phyloP scores from a whole-genome alignment of 306 rosid genomes.

The Astragalus glycyphyllos region DNA sequence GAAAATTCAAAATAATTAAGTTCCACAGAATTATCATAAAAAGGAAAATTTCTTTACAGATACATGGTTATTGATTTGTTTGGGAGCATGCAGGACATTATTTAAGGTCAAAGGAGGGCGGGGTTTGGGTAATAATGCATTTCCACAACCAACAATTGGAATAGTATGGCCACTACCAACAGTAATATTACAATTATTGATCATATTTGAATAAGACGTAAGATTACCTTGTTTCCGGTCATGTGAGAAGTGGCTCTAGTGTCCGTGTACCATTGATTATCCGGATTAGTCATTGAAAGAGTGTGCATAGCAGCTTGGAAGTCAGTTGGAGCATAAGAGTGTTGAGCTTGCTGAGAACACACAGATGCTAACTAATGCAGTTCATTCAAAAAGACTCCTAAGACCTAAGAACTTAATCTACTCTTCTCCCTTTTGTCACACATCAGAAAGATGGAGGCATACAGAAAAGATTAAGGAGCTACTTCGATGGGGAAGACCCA shows the following conservation, averaged over 20 bases:
- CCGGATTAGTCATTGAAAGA: neutral
- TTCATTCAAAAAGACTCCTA: no score
- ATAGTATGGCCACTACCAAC: neutral
- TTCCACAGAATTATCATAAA: no score
- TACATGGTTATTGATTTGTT: neutral
- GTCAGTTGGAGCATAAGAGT: neutral
- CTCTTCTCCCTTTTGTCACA: no score
- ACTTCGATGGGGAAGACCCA: no score
- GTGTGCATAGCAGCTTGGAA: neutral
- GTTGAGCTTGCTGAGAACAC: neutral
- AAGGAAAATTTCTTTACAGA: neutral
- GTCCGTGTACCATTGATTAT: conserved; percentile 3
- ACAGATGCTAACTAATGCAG: no score
- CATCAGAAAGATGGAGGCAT: no score
- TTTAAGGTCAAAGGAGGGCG: neutral
- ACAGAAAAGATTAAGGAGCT: no score
- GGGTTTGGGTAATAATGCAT: neutral
- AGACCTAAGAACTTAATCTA: no score
- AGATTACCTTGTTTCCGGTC: neutral
- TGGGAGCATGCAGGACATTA: neutral
- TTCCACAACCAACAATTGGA: neutral
- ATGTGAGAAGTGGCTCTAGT: neutral
- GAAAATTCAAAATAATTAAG: no score
- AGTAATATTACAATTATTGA: neutral
- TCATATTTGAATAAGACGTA: conserved; percentile 2